Base-by-base conservation (phyloP, 805 yeast species). In the Wickerhamiella alocasiicola region DNA sequence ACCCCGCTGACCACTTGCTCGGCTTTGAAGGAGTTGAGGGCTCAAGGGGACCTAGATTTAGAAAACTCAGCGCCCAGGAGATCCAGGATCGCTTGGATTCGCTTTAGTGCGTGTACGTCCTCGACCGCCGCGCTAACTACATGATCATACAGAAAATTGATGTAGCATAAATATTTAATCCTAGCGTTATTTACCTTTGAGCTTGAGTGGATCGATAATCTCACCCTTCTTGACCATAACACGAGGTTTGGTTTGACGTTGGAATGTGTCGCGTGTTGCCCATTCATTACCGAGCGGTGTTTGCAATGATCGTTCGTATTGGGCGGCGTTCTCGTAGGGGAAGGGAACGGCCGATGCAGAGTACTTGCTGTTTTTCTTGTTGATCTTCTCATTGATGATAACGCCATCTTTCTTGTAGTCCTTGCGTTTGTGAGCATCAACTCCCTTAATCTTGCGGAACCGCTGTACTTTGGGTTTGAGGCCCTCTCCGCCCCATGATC, bases 271-370 rank as follows among this genome's bases (percentile, higher is more conserved):
- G 55, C 83, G 76, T 5, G 94, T 74, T 6, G 88, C 77, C 97
- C 97, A 91, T 62, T 91, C 95, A 60, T 82, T 93, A 19, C 97
- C 97, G 46, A 91, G 66, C n/a, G 97, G 96, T 84, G 84, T 79
- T 56, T 94, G 73, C 54, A 91, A 66, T 4, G 94, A 76, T 56
- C 95, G 74, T 61, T 91, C 98, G 60, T 91, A 91, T 62, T 91
- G 97, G 57, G 85, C 97, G 57, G 78, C 71, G 45, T 78, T 79
- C 63, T 91, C 96, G 59, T 71, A 91, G 45, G 96, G 96, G 71
- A 78, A 88, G 20, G 97, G 97, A 36, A 91, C 95, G n/a, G 79
- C 75, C 29, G 77, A 70, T 2, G 95, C 80, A 59, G 78, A 85
- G 63, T 83, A 91, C 62, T 83, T 85, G 54, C 75, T 64, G 55